A percentile compares a stretch with the other conserved stretches of the same genome.
Conservation (phyloP, 768 basidiomycete species). For the Grammothele lineata region DNA sequence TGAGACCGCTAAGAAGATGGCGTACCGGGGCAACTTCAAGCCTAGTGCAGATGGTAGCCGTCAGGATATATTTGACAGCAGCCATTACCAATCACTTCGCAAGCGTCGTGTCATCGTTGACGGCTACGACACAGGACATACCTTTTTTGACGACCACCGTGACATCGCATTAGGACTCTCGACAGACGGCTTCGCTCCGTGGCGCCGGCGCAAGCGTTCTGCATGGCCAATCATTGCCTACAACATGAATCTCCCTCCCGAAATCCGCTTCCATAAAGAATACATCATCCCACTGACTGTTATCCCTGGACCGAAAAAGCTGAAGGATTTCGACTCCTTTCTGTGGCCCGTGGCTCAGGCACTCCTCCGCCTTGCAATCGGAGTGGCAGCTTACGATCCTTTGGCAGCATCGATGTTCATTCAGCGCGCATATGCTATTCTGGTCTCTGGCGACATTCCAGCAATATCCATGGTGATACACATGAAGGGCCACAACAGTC, state of each 20-base stretch:
- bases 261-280: constrained; percentile 15
- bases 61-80: constrained; percentile 34
- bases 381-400: constrained; percentile 14
- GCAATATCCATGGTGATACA: constrained; percentile 19
- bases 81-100: constrained; percentile 26
- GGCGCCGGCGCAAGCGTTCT: constrained; percentile 28
- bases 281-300: constrained; percentile 21
- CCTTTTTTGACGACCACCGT: constrained; percentile 33
- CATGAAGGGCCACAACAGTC: constrained; percentile 25
- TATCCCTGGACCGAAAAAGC: constrained; percentile 27
- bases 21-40: constrained; percentile 11
- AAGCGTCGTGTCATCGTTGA: constrained; percentile 24
- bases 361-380: constrained; percentile 14
- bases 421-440: constrained; percentile 20
- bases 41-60: constrained; percentile 17
- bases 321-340: constrained; percentile 28
- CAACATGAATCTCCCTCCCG: constrained; percentile 32
- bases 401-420: constrained; percentile 2
- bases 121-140: constrained; percentile 18
- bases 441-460: constrained; percentile 22
- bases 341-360: constrained; percentile 24
- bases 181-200: constrained; percentile 40
- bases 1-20: neutral
- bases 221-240: constrained; percentile 39
- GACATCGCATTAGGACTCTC: constrained; percentile 42